Evolutionary conservation across 306 rosid species (phyloP).

Genomic region (Begonia loranthoides): DNA sequence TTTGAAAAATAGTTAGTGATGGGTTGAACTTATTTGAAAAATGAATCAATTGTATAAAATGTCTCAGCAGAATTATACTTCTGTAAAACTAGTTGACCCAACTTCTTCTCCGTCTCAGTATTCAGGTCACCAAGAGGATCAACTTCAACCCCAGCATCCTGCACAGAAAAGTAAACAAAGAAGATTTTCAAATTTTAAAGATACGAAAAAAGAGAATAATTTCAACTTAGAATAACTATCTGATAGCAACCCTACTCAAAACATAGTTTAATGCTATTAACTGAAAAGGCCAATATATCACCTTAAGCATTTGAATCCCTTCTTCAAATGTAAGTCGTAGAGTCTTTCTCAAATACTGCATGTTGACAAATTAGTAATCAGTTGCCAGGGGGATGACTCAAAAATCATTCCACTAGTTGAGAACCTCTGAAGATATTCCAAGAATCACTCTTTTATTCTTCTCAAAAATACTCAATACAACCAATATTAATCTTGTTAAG

Average conservation of each 20-base stretch:
- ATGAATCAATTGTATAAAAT: background rate
- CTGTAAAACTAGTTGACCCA: conserved; percentile 76
- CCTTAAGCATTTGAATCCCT: conserved; percentile 94
- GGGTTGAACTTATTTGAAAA: no score
- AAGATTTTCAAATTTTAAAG: no score
- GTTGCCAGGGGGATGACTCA: no score
- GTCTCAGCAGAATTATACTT: conserved; percentile 31
- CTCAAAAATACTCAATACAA: no score
- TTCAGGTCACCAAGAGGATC: conserved; percentile 90
- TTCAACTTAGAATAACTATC: no score
- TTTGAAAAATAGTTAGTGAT: conserved; percentile 4
- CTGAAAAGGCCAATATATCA: conserved; percentile 4
- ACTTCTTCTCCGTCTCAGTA: conserved; percentile 75
- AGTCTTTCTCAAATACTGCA: conserved; percentile 80
- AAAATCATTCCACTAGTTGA: no score
- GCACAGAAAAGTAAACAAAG: conserved; percentile 3
- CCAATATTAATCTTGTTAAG: no score
- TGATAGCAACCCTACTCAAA: no score
- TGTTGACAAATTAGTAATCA: conserved; percentile 1
- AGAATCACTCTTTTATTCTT: no score
- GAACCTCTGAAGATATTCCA: no score
- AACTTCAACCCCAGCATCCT: conserved; percentile 76
- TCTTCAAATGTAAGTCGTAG: conserved; percentile 80
- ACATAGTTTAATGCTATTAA: no score
- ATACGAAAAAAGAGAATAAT: no score